Conservation (phyloP, 2,329 filamentous ascomycete genomes). For the Fusarium hainanense region DNA sequence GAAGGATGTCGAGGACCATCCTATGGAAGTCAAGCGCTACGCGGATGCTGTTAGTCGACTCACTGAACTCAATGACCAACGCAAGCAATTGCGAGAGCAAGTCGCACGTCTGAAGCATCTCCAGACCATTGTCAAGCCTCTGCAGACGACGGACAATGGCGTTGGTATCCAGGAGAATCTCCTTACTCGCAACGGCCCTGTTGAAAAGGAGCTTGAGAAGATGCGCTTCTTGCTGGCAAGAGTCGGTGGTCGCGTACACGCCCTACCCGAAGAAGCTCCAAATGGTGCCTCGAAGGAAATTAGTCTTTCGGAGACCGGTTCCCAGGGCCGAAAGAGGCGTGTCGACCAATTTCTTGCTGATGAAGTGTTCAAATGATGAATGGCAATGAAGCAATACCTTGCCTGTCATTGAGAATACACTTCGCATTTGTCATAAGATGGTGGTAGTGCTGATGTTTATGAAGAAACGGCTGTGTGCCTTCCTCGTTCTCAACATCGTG, state of each 20-base stretch:
- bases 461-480: neutral
- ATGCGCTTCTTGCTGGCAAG: conserved; percentile 72
- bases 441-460: neutral
- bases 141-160: conserved; percentile 45
- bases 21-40: conserved; percentile 64
- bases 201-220: conserved; percentile 73
- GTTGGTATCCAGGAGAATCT: conserved; percentile 71
- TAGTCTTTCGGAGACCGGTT: conserved; percentile 18
- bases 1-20: conserved; percentile 52
- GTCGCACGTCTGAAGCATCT: conserved; percentile 63
- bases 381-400: too few species aligned
- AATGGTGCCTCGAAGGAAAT: conserved; percentile 13
- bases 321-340: conserved; percentile 40
- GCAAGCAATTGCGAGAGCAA: conserved; percentile 51
- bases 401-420: neutral
- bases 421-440: neutral
- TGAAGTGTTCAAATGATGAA: conserved; percentile 42
- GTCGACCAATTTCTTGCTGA: conserved; percentile 45
- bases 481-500: neutral
- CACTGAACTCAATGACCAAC: conserved; percentile 58
- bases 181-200: conserved; percentile 70
- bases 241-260: conserved; percentile 64
- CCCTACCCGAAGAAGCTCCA: conserved; percentile 26
- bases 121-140: conserved; percentile 61
- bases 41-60: conserved; percentile 62